Conservation (phyloP, 2,329 filamentous ascomycete species). For the Xylariaceae sp. region DNA sequence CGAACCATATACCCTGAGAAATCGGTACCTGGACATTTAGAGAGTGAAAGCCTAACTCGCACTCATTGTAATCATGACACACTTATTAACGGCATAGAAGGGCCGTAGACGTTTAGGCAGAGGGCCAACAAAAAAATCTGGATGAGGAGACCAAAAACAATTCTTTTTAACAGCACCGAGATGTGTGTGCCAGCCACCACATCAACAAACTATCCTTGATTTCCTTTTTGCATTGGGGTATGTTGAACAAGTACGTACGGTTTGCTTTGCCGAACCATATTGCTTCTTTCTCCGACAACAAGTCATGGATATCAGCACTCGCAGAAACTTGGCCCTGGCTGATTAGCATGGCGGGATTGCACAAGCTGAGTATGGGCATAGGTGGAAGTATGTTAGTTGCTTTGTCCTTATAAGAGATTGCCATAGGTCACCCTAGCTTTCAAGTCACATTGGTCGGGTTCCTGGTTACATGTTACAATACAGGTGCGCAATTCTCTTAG, state of each 20-base stretch:
- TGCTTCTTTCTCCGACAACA: neutral
- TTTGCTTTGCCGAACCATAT: neutral
- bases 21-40: no score
- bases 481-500: neutral
- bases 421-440: slow-evolving; percentile 23
- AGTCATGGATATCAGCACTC: neutral
- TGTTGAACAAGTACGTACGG: neutral
- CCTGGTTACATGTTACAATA: slow-evolving; percentile 4
- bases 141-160: no score
- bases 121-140: no score
- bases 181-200: no score
- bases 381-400: slow-evolving; percentile 1
- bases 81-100: no score
- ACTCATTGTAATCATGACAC: no score
- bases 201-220: no score
- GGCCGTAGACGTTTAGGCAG: no score
- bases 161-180: no score
- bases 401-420: slow-evolving; percentile 19
- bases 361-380: neutral
- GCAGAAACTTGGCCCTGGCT: slow-evolving; percentile 6
- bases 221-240: no score
- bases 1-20: no score
- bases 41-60: no score
- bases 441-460: slow-evolving; percentile 4
- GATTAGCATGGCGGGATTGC: neutral